Base-by-base conservation (phyloP, 2,329 filamentous ascomycete genomes). In the Plectosphaerella cucumerina region DNA sequence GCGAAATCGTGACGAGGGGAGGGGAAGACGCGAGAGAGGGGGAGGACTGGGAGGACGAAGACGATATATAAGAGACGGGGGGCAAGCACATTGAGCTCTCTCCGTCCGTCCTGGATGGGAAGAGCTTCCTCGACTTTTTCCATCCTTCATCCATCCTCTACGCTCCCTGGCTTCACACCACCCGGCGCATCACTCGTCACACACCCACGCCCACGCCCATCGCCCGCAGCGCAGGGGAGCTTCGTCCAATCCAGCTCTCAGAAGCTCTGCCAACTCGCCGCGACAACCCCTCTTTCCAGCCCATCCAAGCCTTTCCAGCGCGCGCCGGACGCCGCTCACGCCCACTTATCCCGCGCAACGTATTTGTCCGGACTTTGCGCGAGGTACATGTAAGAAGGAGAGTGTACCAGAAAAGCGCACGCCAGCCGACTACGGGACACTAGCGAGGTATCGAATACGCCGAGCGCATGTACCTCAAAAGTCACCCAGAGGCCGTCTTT, bases 231-330 rank as follows among this genome's bases (percentile, higher is more conserved):
- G n/a, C 35, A n/a, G 8, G 8, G 14, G 26, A 17, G n/a, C 18
- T 18, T 42, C 47, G 35, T 48, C 47, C 47, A 48, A 48, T 48
- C 47, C 34, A 48, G 47, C 47, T 48, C 47, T 48, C 15, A 15
- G 47, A 48, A 48, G 47, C 47, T 48, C 47, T 48, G 35, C 39
- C 37, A 48, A 48, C 47, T 48, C 22, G 22, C 11, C 42, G 5
- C 15, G 8, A 12, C 42, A 26, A 31, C 42, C 23, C n/a, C 21
- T 44, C 42, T 44, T 33, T 31, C 26, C 26, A 31, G 26, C 26
- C 26, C 26, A 31, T 31, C 26, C 26, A 31, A 31, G 26, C 26
- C 12, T 31, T 31, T 31, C 22, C 22, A 45, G 43, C 23, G 12
- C 11, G 10, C 5, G n/a, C n/a, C 11, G 4, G 18, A 17, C 43